A percentile compares a stretch with the other conserved stretches of the same genome.
phyloP scores from a whole-genome alignment of 1,139 yeast genomes.

The Debaryomyces fabryi region DNA sequence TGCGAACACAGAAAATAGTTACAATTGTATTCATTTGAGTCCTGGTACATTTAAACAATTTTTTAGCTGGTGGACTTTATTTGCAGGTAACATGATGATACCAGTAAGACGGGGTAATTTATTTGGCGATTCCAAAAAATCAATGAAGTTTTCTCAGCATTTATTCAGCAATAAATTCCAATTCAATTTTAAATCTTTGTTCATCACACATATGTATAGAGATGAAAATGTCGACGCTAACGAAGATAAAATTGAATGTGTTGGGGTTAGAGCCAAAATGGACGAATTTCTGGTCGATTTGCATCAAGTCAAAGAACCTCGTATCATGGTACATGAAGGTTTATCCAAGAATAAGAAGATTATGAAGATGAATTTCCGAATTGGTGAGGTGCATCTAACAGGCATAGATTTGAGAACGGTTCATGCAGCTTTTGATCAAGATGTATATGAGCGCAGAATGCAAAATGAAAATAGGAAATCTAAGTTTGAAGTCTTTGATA shows the following conservation, averaged over 20 bases:
- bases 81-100: conserved; percentile 44
- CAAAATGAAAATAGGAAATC: conserved; percentile 15
- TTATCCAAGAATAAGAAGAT: conserved; percentile 32
- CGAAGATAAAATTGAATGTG: conserved; percentile 35
- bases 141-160: conserved; percentile 47
- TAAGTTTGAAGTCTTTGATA: conserved; percentile 32
- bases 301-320: conserved; percentile 49
- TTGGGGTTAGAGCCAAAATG: conserved; percentile 46
- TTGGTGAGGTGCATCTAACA: conserved; percentile 44
- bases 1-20: conserved; percentile 47
- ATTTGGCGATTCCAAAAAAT: conserved; percentile 40
- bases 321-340: conserved; percentile 35
- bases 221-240: conserved; percentile 26
- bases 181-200: conserved; percentile 42
- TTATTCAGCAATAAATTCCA: conserved; percentile 44
- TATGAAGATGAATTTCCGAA: conserved; percentile 47
- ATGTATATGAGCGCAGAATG: conserved; percentile 23
- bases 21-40: conserved; percentile 46
- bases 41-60: conserved; percentile 45
- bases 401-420: conserved; percentile 46
- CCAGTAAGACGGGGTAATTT: conserved; percentile 44
- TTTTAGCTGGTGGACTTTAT: conserved; percentile 50
- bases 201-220: conserved; percentile 44
- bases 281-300: conserved; percentile 44
- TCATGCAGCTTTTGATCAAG: conserved; percentile 33